These are phyloP conservation scores for Candida pseudoglaebosa DNA, from an alignment of 805 yeast species.

Conservation along the genomic window DNA sequence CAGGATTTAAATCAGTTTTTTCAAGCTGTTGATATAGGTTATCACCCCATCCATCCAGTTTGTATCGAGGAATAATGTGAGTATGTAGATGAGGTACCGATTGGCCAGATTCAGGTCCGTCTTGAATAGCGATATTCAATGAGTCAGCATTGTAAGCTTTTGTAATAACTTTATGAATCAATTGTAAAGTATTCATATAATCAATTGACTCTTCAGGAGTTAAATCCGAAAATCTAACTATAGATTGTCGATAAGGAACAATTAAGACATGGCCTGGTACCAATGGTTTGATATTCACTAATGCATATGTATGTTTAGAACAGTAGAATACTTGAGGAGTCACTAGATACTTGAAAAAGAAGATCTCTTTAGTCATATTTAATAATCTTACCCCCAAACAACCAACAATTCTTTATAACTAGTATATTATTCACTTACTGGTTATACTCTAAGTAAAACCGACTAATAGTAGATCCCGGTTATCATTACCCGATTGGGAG, in stretches of 20 bases:
- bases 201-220: conserved; percentile 70
- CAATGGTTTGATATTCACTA: conserved; percentile 88
- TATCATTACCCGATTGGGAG: too few relatives aligned
- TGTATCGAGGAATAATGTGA: conserved; percentile 84
- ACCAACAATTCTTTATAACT: too few relatives aligned
- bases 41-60: conserved; percentile 55
- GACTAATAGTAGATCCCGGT: too few relatives aligned
- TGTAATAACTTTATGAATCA: conserved; percentile 64
- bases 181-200: conserved; percentile 71
- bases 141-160: conserved; percentile 73
- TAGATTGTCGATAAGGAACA: conserved; percentile 68
- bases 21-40: conserved; percentile 63
- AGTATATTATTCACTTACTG: too few relatives aligned
- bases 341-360: conserved; percentile 53
- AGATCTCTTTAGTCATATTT: conserved; percentile 21
- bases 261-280: conserved; percentile 92
- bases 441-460: too few relatives aligned
- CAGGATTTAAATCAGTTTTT: conserved; percentile 42
- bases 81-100: conserved; percentile 94
- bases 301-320: conserved; percentile 68
- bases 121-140: conserved; percentile 89
- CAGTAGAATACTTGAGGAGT: conserved; percentile 55
- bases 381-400: too few relatives aligned
- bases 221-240: conserved; percentile 64
- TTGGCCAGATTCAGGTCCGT: conserved; percentile 95